Evolutionary conservation across 2,329 filamentous ascomycete genomes (phyloP), one percentile per base, ranked within the genome.

Genomic region (Rutstroemia sydowiana): DNA sequence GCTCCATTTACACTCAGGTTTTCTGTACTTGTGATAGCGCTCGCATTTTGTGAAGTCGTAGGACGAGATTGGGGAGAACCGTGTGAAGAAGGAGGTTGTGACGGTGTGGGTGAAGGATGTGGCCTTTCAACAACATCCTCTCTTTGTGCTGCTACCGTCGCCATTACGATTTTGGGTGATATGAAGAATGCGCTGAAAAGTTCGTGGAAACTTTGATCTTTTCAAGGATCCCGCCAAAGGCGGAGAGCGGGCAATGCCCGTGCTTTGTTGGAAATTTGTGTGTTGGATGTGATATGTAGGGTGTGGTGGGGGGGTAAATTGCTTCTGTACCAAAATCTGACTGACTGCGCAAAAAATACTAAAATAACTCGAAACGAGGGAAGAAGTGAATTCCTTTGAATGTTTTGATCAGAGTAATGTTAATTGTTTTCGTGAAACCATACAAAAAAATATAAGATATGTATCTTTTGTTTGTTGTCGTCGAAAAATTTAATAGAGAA

Each of bases 1-100:
- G 53, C 46, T 7, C 59, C 63, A 56, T 65, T 65, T 20, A 54
- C 49, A 45, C 54, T 59, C 34, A 65, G 56, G 39, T 57, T 62
- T 50, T 65, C 62, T 28, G 53, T 59, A 48, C 58, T 64, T 34
- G 61, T 55, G 32, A 61, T 48, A 7, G 57, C 45, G 41, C 55
- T 57, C 47, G 57, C 59, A 59, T 64, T 62, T 21, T 55, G 54
- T 36, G 45, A 55, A 3, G 47, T 45, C 10, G 53, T 50, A 7
- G 62, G 60, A 16, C 52, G 55, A 14, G 59, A 58, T 34, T 62
- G 57, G 18, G 60, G 61, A 18, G 62, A 65, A 18, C 54, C 55
- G 39, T 57, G 47, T 3, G 50, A 44, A 14, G 63, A 66, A 37
- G 62, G 61, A 13, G 58, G 45, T 34, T 59, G 60, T 4, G 64